Base-by-base conservation (phyloP, 1,284 basidiomycete genomes). In the Cutaneotrichosporon spelunceum region DNA sequence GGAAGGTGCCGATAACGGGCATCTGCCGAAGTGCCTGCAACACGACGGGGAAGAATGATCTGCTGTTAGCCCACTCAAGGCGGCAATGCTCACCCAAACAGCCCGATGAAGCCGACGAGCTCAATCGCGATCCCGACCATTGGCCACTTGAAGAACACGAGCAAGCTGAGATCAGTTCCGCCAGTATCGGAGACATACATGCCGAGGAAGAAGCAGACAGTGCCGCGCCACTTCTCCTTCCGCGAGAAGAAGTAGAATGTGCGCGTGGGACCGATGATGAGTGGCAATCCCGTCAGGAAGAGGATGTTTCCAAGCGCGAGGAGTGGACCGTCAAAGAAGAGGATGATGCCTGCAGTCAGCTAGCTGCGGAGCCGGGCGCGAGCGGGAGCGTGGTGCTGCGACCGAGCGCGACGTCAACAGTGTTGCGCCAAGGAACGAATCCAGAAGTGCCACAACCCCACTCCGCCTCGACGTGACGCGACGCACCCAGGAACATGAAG, bases 11-110 rank as follows among this genome's bases (percentile, higher is more conserved):
- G 62, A 99, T 85, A 69, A 97, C 86, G 1, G 96, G 96, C 60
- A 98, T 79, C 80, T 99, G 96, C 66, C 96, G 84, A 67, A 99
- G 80, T 83, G 99, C 98, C 53, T 91, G 94, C 62, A 99, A 83
- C 62, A 99, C 91, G 61, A 98, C 95, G 6, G 96, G 96, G 86
- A 99, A 99, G 84, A 99, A 99, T 80, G 98, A 95, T 53, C 95
- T 99, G 80, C 62, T 23, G 44, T 56, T 45, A 56, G 55, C 44
- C 23, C 13, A 13, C 8, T 10, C 34, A 29, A 14, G 24, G 16
- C 3, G 16, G 49, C 30, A 11, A 26, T n/a, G 83, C 91, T 68
- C 75, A 99, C 95, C 95, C 96, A 74, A 99, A 99, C 44, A 99
- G 84, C 73, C 98, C 98, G 71, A 99, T 80, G 81, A 97, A 96